phyloP scores from a whole-genome alignment of 73 alveolate genomes.

The Uronychia binucleata region DNA sequence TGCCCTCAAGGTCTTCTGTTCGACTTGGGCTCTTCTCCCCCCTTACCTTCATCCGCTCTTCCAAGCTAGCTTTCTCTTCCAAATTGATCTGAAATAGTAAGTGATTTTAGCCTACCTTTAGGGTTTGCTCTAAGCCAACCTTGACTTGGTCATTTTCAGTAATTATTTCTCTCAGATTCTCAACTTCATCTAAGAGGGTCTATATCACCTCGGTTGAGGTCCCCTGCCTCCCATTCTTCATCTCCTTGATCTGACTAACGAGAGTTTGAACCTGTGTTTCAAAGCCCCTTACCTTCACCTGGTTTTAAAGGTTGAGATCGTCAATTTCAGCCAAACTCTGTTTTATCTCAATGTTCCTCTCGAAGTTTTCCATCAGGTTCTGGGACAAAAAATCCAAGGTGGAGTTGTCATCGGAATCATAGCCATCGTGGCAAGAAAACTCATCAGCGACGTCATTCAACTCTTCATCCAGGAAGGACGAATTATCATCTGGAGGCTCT shows the following conservation, averaged over 20 bases:
- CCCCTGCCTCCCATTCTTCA: not conserved
- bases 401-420: not conserved
- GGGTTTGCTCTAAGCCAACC: not conserved
- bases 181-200: not conserved
- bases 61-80: not conserved
- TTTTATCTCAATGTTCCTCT: conserved; percentile 24
- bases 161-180: not conserved
- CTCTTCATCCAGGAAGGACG: too few relatives aligned
- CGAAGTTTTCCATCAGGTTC: conserved; percentile 14
- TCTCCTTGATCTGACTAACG: too few relatives aligned
- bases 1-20: not conserved
- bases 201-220: not conserved
- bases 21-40: not conserved
- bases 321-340: conserved; percentile 24
- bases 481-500: too few relatives aligned
- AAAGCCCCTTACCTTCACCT: not conserved
- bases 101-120: not conserved
- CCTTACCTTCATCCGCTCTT: not conserved
- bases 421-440: not conserved
- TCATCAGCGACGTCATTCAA: not conserved
- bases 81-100: not conserved
- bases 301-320: not conserved
- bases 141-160: not conserved
- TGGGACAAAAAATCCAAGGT: not conserved
- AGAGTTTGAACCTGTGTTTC: too few relatives aligned